These are phyloP conservation scores for Chrysoporthe cubensis DNA, from an alignment of 2,329 filamentous ascomycete genomes.

Conservation along the genomic window DNA sequence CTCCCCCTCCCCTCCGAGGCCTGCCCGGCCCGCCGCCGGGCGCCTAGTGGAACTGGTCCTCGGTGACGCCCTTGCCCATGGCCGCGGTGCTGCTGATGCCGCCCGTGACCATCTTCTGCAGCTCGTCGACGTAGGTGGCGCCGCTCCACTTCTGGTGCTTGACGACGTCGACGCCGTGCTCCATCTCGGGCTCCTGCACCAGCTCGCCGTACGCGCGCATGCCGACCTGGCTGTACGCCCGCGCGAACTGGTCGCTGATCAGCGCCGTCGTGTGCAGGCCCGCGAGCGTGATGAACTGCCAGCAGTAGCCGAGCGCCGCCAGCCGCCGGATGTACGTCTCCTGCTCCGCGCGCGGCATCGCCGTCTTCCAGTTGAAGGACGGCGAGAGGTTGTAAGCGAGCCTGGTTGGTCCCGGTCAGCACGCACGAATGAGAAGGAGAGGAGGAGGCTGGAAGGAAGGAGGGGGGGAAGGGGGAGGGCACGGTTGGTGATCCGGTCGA, in stretches of 20 bases:
- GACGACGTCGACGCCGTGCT: slow-evolving; percentile 85
- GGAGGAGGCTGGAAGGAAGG: not conserved
- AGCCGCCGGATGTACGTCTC: slow-evolving; percentile 96
- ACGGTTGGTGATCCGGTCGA: not conserved
- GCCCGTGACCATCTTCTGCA: slow-evolving; percentile 96
- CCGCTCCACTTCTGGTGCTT: slow-evolving; percentile 99
- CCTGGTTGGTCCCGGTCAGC: slow-evolving; percentile 46
- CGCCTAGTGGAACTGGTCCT: slow-evolving; percentile 83
- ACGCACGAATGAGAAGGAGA: not conserved
- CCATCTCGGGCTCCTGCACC: slow-evolving; percentile 98
- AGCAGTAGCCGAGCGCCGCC: slow-evolving; percentile 89
- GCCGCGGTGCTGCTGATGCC: slow-evolving; percentile 90
- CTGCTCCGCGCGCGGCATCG: slow-evolving; percentile 89
- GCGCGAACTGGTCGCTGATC: slow-evolving; percentile 86
- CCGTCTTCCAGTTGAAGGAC: slow-evolving; percentile 99
- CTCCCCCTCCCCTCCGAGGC: too few species aligned
- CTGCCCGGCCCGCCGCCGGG: too few species aligned
- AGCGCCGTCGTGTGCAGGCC: slow-evolving; percentile 95
- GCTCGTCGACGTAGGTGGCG: slow-evolving; percentile 90
- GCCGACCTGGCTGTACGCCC: slow-evolving; percentile 77
- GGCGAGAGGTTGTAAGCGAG: slow-evolving; percentile 98
- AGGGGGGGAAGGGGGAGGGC: slow-evolving; percentile 2
- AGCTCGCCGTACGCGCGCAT: slow-evolving; percentile 98
- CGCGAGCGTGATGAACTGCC: slow-evolving; percentile 99
- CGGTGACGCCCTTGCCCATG: slow-evolving; percentile 97